Evolutionary conservation across 2,329 filamentous ascomycete species (phyloP), one percentile per base, ranked within the genome.

Genomic region (Colletotrichum brevisporum): DNA sequence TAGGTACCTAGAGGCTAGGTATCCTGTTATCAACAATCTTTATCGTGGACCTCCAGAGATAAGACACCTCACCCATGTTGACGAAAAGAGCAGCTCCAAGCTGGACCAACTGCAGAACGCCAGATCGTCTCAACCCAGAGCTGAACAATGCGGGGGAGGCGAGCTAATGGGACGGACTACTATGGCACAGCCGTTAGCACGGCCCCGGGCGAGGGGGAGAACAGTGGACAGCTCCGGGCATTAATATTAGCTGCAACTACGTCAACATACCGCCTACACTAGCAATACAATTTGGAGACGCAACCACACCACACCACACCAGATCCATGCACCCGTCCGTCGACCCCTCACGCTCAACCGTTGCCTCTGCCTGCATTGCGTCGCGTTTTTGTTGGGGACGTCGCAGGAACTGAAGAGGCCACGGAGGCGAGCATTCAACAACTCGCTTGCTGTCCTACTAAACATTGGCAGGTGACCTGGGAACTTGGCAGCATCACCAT

Each of bases 271-370:
- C 21, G 21, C 8, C 27, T 31, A 31, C 27, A 8, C 10, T 9
- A 31, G 27, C 31, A 2, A 36, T 9, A 36, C 31, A 15, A 21
- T 27, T 5, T 39, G 15, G 45, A 47, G 31, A 36, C 31, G 31
- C 31, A 36, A 36, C 31, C 31, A 36, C 27, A 31, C 27, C 27
- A 31, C 8, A n/a, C n/a, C n/a, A n/a, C n/a, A n/a, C n/a, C n/a
- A n/a, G n/a, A n/a, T n/a, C n/a, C n/a, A n/a, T n/a, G n/a, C n/a
- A n/a, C 10, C 31, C 31, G 5, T 16, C 4, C 41, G 10, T 50
- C 16, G 16, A 69, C 66, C 66, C 66, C 66, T 69, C 66, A 69
- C 41, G 31, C 65, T 65, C 65, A 68, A 68, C 65, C 65, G 27
- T 43, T 51, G 24, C 15, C 36, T 55, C 48, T 48, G 45, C 54